A percentile compares a stretch with the other conserved stretches of the same genome.
Conservation (phyloP, 805 yeast genomes). For the Candida morakotiae region DNA sequence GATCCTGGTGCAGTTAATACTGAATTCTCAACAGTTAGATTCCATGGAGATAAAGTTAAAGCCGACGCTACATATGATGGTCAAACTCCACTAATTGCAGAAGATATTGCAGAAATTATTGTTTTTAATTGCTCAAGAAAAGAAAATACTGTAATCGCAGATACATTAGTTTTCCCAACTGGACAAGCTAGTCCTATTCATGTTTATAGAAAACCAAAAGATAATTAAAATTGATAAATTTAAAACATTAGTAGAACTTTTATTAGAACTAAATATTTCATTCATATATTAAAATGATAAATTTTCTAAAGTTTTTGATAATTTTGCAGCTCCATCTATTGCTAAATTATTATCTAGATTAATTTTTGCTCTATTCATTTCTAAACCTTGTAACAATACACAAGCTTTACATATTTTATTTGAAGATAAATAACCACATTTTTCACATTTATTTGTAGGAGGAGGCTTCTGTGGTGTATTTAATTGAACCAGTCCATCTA, state of each 20-base stretch:
- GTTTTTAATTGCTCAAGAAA: conserved; percentile 33
- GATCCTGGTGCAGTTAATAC: conserved; percentile 41
- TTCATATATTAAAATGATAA: conserved; percentile 47
- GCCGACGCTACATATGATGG: conserved; percentile 34
- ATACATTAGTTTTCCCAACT: conserved; percentile 34
- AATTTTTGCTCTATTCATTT: conserved; percentile 66
- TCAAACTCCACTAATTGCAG: conserved; percentile 29
- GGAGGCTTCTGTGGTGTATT: conserved; percentile 29
- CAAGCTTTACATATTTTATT: conserved; percentile 93
- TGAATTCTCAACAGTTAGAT: conserved; percentile 34
- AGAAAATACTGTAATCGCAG: conserved; percentile 35
- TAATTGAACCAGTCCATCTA: conserved; percentile 61
- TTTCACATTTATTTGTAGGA: conserved; percentile 69
- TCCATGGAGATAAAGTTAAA: conserved; percentile 25
- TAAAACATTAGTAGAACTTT: too few relatives aligned
- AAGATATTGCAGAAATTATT: conserved; percentile 36
- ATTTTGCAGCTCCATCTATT: conserved; percentile 60
- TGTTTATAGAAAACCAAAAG: conserved; percentile 2
- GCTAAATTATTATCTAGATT: conserved; percentile 49
- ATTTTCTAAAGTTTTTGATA: conserved; percentile 58
- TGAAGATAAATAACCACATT: conserved; percentile 89
- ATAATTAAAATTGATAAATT: not conserved
- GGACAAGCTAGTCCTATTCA: conserved; percentile 24
- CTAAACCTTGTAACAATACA: conserved; percentile 77
- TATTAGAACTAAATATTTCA: too few relatives aligned